These are phyloP conservation scores for Leccinum imitatum DNA, from an alignment of 768 basidiomycete genomes.

Conservation along the genomic window DNA sequence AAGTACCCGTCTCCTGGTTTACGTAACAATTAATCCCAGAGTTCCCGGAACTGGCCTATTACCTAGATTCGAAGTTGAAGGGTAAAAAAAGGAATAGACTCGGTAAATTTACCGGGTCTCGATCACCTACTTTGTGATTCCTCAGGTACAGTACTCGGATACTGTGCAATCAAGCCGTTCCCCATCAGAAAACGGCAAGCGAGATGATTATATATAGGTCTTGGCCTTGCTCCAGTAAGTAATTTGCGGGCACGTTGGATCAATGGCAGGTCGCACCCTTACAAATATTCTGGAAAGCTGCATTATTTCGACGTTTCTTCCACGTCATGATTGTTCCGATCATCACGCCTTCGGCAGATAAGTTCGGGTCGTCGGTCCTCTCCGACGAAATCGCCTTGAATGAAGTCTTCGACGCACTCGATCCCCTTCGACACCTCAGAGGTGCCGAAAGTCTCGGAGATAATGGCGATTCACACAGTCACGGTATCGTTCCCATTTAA, in stretches of 20 bases:
- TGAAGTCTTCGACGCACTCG: slow-evolving; percentile 52
- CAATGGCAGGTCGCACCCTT: not conserved
- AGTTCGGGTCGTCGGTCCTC: slow-evolving; percentile 14
- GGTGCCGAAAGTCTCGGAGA: slow-evolving; percentile 34
- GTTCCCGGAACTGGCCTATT: too few species aligned
- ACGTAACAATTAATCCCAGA: not conserved
- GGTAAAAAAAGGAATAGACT: not conserved
- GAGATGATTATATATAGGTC: not conserved
- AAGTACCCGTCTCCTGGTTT: not conserved
- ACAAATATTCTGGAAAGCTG: not conserved
- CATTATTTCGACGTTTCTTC: not conserved
- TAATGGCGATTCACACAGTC: slow-evolving; percentile 20
- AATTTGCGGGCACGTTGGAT: not conserved
- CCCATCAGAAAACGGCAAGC: not conserved
- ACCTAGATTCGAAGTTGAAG: not conserved
- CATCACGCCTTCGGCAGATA: not conserved
- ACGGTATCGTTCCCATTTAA: slow-evolving; percentile 52
- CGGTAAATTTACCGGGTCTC: not conserved
- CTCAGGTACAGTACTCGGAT: not conserved
- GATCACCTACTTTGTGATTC: not conserved
- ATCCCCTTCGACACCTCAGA: slow-evolving; percentile 64
- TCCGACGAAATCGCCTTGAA: slow-evolving; percentile 44
- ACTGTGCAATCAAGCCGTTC: not conserved
- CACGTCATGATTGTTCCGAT: slow-evolving; percentile 8
- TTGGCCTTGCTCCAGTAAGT: not conserved